phyloP scores from a whole-genome alignment of 2,329 filamentous ascomycete species.

The Colletotrichum tabaci region DNA sequence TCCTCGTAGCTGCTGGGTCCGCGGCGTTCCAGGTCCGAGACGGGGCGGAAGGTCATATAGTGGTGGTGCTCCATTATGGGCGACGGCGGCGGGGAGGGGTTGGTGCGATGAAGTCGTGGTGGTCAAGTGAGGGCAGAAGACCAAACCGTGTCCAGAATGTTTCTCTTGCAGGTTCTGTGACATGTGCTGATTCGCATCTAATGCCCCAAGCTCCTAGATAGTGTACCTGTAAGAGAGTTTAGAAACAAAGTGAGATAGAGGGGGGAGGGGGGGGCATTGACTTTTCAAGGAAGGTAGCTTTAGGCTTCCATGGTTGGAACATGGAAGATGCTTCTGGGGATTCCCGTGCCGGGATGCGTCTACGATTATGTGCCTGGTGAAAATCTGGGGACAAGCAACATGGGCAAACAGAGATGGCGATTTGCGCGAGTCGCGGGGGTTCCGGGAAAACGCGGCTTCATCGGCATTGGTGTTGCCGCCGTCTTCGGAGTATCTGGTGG shows the following conservation, averaged over 20 bases:
- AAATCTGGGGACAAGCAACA: conserved; percentile 2
- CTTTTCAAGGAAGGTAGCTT: neutral
- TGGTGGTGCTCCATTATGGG: neutral
- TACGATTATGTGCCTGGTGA: conserved; percentile 15
- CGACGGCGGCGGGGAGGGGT: neutral
- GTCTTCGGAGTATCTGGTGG: neutral
- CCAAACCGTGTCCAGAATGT: too few relatives aligned
- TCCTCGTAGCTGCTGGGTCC: neutral
- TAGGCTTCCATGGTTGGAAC: conserved; percentile 4
- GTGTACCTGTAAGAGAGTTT: too few relatives aligned
- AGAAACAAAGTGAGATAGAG: neutral
- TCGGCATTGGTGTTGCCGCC: neutral
- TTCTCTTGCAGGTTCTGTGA: conserved; percentile 5
- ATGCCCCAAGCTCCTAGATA: conserved; percentile 2
- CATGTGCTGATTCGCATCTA: conserved; percentile 1
- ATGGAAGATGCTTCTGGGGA: conserved; percentile 2
- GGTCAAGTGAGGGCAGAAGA: neutral
- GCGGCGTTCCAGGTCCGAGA: neutral
- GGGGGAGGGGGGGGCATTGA: neutral
- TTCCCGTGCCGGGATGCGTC: neutral
- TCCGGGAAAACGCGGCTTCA: neutral
- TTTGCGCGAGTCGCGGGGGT: neutral
- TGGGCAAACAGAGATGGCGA: neutral
- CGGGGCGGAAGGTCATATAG: neutral
- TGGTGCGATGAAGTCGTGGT: neutral